Percentiles rank a stretch among this genome's conserved stretches.
Evolutionary conservation across 768 basidiomycete species (phyloP).

Genomic region (Strobilomyces echinocephalus): DNA sequence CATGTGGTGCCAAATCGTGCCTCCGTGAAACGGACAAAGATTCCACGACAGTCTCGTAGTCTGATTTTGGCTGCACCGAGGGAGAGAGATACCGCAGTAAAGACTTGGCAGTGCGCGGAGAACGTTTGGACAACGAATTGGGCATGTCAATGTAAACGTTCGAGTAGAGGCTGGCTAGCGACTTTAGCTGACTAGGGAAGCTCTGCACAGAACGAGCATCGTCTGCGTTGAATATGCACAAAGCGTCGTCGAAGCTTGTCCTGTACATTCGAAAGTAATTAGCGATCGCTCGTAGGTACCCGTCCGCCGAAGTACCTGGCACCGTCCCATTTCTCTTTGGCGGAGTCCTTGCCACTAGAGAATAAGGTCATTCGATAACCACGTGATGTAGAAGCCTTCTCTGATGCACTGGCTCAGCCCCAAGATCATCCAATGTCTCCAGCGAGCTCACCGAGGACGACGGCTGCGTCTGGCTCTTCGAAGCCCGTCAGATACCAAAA

Average conservation of each 20-base stretch:
- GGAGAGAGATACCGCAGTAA: conserved; percentile 49
- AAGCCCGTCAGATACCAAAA: conserved; percentile 98
- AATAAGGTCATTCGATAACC: conserved; percentile 90
- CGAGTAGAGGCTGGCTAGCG: conserved; percentile 44
- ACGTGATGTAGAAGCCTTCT: conserved; percentile 62
- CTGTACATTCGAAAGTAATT: conserved; percentile 29
- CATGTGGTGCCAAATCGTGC: conserved; percentile 56
- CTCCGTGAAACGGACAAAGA: conserved; percentile 44
- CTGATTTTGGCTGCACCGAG: conserved; percentile 29
- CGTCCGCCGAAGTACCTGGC: conserved; percentile 43
- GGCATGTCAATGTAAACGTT: conserved; percentile 53
- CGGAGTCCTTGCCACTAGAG: conserved; percentile 64
- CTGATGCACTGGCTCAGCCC: conserved; percentile 33
- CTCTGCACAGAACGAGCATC: conserved; percentile 54
- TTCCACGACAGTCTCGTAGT: conserved; percentile 55
- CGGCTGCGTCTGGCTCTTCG: conserved; percentile 85
- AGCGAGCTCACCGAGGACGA: conserved; percentile 63
- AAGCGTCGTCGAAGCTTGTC: conserved; percentile 62
- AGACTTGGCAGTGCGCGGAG: conserved; percentile 43
- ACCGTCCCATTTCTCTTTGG: conserved; percentile 91
- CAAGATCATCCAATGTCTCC: neutral
- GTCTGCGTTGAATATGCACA: conserved; percentile 72
- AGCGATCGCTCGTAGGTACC: neutral
- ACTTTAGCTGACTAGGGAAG: conserved; percentile 57
- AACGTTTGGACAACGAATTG: conserved; percentile 34